Base-by-base conservation (phyloP, 2,329 filamentous ascomycete genomes). In the Fusarium proliferatum region DNA sequence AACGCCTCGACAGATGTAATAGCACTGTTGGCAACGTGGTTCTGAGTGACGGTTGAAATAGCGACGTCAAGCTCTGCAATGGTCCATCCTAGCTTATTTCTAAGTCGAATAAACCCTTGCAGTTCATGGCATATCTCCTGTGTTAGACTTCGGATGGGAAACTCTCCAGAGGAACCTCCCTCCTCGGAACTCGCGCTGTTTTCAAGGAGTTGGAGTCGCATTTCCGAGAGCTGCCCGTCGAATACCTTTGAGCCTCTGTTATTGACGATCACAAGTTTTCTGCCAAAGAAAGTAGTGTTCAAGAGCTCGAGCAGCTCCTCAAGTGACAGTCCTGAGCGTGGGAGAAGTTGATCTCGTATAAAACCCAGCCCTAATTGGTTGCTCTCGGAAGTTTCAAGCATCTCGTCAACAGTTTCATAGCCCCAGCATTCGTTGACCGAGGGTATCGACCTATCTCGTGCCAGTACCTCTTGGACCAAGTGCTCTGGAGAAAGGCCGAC, bases 91-190 rank as follows among this genome's bases (percentile, higher is more conserved):
- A 42, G 39, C 39, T 42, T 42, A 5, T 42, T 42, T 42, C 39
- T 42, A 8, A 42, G 39, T 15, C 39, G 39, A 8, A n/a, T n/a
- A 9, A 42, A 42, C 5, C 13, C 8, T n/a, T 42, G 39, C 6
- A 42, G 13, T n/a, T 42, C 39, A 15, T 42, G 39, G 1, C 21
- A 42, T 15, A n/a, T 42, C 39, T n/a, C 39, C 9, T n/a, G 8
- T 42, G 39, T 42, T 13, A 42, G 21, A 13, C n/a, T n/a, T 6
- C 8, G 8, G 9, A 42, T 42, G 12, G 13, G 21, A n/a, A 21
- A 4, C 13, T 15, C 39, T n/a, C 15, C 9, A 4, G 39, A n/a
- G 3, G 21, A n/a, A n/a, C 1, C 21, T n/a, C 8, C 8, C 13
- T 42, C 9, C 12, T 13, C 21, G 9, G 21, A 15, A n/a, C 39